A percentile compares a stretch with the other conserved stretches of the same genome.
phyloP scores from a whole-genome alignment of 495 filamentous ascomycete genomes.

The Chaetomidium leptoderma region DNA sequence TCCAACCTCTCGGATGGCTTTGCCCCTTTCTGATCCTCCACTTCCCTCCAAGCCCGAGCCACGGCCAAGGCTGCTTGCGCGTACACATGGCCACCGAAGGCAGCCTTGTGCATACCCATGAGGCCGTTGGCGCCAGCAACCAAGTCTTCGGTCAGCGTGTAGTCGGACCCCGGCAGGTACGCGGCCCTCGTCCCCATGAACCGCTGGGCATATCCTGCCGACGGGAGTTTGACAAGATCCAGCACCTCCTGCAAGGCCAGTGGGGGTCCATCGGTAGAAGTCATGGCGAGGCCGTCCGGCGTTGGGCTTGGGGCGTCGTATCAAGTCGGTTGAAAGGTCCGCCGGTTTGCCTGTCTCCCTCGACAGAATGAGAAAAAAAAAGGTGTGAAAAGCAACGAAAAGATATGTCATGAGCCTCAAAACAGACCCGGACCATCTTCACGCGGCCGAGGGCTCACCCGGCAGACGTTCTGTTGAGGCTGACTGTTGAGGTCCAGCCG shows the following conservation, averaged over 20 bases:
- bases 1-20: slow-evolving; percentile 36
- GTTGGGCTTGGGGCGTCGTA: neutral
- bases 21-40: slow-evolving; percentile 31
- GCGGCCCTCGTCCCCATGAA: slow-evolving; percentile 38
- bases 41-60: slow-evolving; percentile 44
- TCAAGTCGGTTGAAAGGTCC: too few relatives aligned
- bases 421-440: too few relatives aligned
- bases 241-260: slow-evolving; percentile 40
- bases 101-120: slow-evolving; percentile 22
- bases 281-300: slow-evolving; percentile 7
- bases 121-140: too few relatives aligned
- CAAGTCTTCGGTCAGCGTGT: slow-evolving; percentile 16
- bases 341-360: too few relatives aligned
- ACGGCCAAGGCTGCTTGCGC: slow-evolving; percentile 61
- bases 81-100: slow-evolving; percentile 66
- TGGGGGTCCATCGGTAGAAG: slow-evolving; percentile 19
- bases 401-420: too few relatives aligned
- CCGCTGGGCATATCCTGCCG: slow-evolving; percentile 23
- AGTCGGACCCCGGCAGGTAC: slow-evolving; percentile 32
- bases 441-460: too few relatives aligned
- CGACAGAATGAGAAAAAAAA: too few relatives aligned
- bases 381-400: too few relatives aligned
- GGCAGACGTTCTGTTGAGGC: too few relatives aligned
- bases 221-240: slow-evolving; percentile 33
- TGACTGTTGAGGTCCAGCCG: too few relatives aligned